phyloP scores from a whole-genome alignment of 1,139 yeast species.

The Geotrichum fermentans region DNA sequence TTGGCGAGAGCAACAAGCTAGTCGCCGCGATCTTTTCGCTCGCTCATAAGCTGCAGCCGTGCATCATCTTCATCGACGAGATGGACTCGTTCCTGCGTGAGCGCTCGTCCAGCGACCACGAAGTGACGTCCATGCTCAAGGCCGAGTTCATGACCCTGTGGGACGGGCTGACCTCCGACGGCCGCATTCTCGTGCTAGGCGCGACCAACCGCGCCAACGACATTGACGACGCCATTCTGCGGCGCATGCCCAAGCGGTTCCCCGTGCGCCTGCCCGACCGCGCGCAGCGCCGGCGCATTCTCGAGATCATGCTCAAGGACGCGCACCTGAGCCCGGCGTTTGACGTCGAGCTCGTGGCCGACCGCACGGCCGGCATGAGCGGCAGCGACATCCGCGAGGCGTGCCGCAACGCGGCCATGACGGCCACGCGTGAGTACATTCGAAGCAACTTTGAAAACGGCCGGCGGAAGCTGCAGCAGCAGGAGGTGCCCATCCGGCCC shows the following conservation, averaged over 20 bases:
- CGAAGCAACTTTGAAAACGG: slow-evolving; percentile 31
- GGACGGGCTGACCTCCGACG: slow-evolving; percentile 82
- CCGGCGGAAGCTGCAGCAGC: slow-evolving; percentile 21
- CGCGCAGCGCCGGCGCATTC: slow-evolving; percentile 64
- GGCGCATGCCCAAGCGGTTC: slow-evolving; percentile 90
- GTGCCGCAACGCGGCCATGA: slow-evolving; percentile 89
- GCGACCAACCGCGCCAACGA: slow-evolving; percentile 93
- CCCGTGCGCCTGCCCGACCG: slow-evolving; percentile 69
- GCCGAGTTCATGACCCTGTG: slow-evolving; percentile 97
- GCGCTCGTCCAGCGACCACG: slow-evolving; percentile 81
- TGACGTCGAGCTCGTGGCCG: slow-evolving; percentile 57
- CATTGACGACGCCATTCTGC: slow-evolving; percentile 84
- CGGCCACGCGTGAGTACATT: slow-evolving; percentile 82
- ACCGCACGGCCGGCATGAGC: slow-evolving; percentile 66
- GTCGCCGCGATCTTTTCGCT: slow-evolving; percentile 90
- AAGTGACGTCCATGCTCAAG: slow-evolving; percentile 89
- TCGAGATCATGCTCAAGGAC: slow-evolving; percentile 60
- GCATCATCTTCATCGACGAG: slow-evolving; percentile 93
- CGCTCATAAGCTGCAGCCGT: slow-evolving; percentile 87
- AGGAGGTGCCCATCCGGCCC: slow-evolving; percentile 36
- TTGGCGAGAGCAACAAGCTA: slow-evolving; percentile 91
- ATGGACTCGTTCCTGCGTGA: slow-evolving; percentile 92
- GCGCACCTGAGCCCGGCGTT: slow-evolving; percentile 54
- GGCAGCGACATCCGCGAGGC: slow-evolving; percentile 90
- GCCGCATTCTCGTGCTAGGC: slow-evolving; percentile 82